Evolutionary conservation across 306 rosid species (phyloP), one percentile per base, ranked within the genome.

Genomic region (Mucuna pruriens): DNA sequence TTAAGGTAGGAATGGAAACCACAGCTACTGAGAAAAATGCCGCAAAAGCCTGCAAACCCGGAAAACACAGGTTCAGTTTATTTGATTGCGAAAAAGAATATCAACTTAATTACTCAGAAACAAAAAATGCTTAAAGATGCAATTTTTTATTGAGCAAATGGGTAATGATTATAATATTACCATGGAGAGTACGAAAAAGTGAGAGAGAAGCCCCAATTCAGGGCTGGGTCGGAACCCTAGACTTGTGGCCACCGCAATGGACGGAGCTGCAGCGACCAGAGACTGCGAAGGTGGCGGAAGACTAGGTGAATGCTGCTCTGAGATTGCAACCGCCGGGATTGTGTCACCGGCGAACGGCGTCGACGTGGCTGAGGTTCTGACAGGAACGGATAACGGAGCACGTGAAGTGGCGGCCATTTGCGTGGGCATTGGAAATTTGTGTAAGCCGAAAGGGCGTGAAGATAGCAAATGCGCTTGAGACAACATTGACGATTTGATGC

Each of bases 1-100:
- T 79, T 36, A 81, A 36, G 5, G 89, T 60, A 6, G 91, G 95
- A 84, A 91, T 79, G 15, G 89, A 86, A 49, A 87, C 20, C 71
- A 86, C 8, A 15, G 82, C 88, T 76, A 91, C 46, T 0, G 90
- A 82, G 38, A 89, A 67, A 57, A 91, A 68, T 4, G 92, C 89
- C 29, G 78, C 83, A 68, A 89, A 57, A 65, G 80, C 90, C 91
- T 91, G 81, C 83, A 26, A 17, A 20, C 33, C 44, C 25, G 0
- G 29, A 62, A 68, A 72, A 16, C 20, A 29, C 45, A 63, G 45
- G 33, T 71, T 79, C 29, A 13, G 76, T 46, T 34, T 40, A 13
- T 12, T 64, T 71, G 57, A 82, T 51, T 25, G 29, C 34, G 66
- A 31, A 45, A 45, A 55, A 23, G 11, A 51, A 51, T 6, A 51